These are phyloP conservation scores for Candida manassasensis DNA, from an alignment of 805 yeast genomes.

Conservation along the genomic window DNA sequence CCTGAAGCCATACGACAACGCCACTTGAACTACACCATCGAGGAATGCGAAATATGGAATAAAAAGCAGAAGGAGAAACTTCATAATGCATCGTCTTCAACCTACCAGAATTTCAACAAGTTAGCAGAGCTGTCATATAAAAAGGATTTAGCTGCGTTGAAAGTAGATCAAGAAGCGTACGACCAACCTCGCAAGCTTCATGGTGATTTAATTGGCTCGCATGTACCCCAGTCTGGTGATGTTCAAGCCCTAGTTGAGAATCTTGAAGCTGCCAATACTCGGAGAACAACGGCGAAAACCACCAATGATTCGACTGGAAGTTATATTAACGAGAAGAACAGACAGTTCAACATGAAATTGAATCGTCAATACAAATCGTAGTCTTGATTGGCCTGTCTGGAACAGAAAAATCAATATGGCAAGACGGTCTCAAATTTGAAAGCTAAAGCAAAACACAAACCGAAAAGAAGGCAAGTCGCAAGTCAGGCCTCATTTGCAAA, in stretches of 20 bases:
- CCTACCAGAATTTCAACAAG: constrained; percentile 46
- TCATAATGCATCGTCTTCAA: constrained; percentile 25
- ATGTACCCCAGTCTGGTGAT: background rate
- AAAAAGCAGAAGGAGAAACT: constrained; percentile 27
- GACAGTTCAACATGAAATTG: constrained; percentile 67
- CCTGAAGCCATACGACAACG: constrained; percentile 1
- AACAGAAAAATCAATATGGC: too few species aligned
- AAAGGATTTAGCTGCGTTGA: constrained; percentile 42
- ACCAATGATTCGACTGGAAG: constrained; percentile 33
- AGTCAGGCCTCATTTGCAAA: too few species aligned
- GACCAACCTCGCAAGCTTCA: background rate
- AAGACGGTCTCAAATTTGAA: too few species aligned
- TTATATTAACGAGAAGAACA: constrained; percentile 66
- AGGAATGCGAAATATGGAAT: constrained; percentile 64
- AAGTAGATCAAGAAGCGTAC: constrained; percentile 35
- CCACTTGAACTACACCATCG: constrained; percentile 39
- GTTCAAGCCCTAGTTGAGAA: background rate
- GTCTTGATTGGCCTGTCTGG: too few species aligned
- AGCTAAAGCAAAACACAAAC: too few species aligned
- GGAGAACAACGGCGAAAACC: constrained; percentile 33
- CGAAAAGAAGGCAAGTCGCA: too few species aligned
- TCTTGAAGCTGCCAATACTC: constrained; percentile 24
- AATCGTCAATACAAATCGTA: constrained; percentile 46
- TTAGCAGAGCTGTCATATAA: constrained; percentile 59
- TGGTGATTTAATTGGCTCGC: background rate